These are phyloP conservation scores for Prunus armeniaca DNA, from an alignment of 306 rosid genomes.

Conservation along the genomic window DNA sequence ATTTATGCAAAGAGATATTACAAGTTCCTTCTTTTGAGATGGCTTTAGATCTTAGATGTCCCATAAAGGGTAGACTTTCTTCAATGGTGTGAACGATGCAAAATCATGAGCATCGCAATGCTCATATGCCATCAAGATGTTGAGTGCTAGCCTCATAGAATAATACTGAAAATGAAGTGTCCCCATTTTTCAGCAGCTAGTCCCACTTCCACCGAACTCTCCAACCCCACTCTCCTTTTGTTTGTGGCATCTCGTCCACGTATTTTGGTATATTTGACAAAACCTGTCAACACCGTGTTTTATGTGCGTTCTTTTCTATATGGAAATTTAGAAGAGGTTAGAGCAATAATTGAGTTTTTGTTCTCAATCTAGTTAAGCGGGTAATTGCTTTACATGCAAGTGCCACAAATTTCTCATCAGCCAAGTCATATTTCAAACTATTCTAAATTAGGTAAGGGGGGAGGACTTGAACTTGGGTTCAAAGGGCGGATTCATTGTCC, in stretches of 20 bases:
- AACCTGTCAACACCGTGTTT: background rate
- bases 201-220: background rate
- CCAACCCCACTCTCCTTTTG: background rate
- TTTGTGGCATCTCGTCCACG: background rate
- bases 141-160: background rate
- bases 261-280: background rate
- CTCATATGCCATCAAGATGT: background rate
- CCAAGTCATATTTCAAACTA: no score
- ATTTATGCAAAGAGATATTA: no score
- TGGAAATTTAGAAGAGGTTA: background rate
- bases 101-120: background rate
- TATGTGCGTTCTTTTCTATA: background rate
- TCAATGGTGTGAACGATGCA: background rate
- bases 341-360: background rate
- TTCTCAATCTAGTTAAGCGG: background rate
- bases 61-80: background rate
- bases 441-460: no score
- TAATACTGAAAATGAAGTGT: background rate
- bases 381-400: background rate
- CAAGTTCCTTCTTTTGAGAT: no score
- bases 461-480: no score
- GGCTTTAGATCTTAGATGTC: background rate
- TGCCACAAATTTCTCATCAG: background rate
- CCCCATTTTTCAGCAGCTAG: background rate
- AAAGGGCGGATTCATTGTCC: no score